phyloP scores from a whole-genome alignment of 2,329 filamentous ascomycete species.

The Zymoseptoria crescenta region DNA sequence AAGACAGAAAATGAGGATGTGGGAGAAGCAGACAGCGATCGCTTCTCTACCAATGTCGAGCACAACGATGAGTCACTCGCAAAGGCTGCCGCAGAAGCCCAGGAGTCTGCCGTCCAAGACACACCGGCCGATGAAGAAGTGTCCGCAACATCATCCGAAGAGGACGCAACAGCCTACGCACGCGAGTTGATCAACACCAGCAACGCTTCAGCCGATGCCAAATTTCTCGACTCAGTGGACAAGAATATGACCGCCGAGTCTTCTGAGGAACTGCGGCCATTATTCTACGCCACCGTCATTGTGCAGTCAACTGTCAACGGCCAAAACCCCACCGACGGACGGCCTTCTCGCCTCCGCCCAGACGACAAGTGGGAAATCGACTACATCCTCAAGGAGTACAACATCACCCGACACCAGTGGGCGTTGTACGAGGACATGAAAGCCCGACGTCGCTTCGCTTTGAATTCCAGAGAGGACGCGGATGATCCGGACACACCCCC shows the following conservation, averaged over 20 bases:
- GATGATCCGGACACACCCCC: slow-evolving; percentile 15
- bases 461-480: slow-evolving; percentile 37
- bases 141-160: background rate
- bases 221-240: slow-evolving; percentile 9
- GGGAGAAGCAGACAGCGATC: background rate
- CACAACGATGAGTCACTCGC: background rate
- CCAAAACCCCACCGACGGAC: slow-evolving; percentile 43
- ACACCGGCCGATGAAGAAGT: background rate
- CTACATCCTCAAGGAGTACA: slow-evolving; percentile 64
- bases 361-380: slow-evolving; percentile 63
- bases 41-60: background rate
- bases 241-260: slow-evolving; percentile 1
- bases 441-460: slow-evolving; percentile 45
- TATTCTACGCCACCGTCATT: slow-evolving; percentile 65
- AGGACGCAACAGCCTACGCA: slow-evolving; percentile 5
- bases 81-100: background rate
- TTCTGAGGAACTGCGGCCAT: slow-evolving; percentile 21
- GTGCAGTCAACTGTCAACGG: slow-evolving; percentile 67
- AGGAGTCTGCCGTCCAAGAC: background rate
- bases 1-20: slow-evolving; percentile 2
- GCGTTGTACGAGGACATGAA: slow-evolving; percentile 51
- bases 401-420: slow-evolving; percentile 27
- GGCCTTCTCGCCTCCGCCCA: slow-evolving; percentile 46
- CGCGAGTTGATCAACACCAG: slow-evolving; percentile 4
- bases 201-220: slow-evolving; percentile 4